A percentile compares a stretch with the other conserved stretches of the same genome.
phyloP scores from a whole-genome alignment of 2,329 filamentous ascomycete species.

The Cladophialophora yegresii region DNA sequence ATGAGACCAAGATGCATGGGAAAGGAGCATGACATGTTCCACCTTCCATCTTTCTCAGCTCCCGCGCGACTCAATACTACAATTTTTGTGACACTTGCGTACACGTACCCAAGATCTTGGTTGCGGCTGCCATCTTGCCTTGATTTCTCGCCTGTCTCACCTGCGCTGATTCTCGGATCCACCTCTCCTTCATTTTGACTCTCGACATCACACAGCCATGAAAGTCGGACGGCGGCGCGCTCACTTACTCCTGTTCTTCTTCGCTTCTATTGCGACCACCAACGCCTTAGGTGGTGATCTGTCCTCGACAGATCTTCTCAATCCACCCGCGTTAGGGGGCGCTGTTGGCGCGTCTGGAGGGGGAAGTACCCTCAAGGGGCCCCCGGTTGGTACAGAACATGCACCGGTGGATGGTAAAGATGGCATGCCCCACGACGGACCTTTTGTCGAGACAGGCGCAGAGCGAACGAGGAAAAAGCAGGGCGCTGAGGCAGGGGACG shows the following conservation, averaged over 20 bases:
- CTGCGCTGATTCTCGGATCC: slow-evolving; percentile 3
- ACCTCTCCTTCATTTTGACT: slow-evolving; percentile 1
- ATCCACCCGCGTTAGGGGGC: slow-evolving; percentile 20
- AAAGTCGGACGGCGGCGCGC: slow-evolving; percentile 40
- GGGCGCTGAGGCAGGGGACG: slow-evolving; percentile 35
- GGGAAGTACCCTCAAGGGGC: slow-evolving; percentile 25
- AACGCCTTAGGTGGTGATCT: slow-evolving; percentile 27
- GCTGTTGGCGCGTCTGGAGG: slow-evolving; percentile 22
- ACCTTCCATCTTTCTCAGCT: not conserved
- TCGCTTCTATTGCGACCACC: slow-evolving; percentile 40
- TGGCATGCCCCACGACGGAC: slow-evolving; percentile 88
- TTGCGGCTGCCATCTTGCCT: not conserved
- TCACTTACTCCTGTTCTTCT: slow-evolving; percentile 42
- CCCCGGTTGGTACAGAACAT: slow-evolving; percentile 66
- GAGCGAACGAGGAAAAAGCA: slow-evolving; percentile 51
- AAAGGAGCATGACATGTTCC: slow-evolving; percentile 7
- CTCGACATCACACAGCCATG: slow-evolving; percentile 37
- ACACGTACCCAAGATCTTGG: not conserved
- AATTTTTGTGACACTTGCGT: not conserved
- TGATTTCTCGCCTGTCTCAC: slow-evolving; percentile 7
- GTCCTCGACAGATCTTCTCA: slow-evolving; percentile 23
- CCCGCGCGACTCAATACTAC: not conserved
- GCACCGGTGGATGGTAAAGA: slow-evolving; percentile 90
- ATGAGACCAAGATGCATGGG: slow-evolving; percentile 4
- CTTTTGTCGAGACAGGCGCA: slow-evolving; percentile 58